Evolutionary conservation across 768 basidiomycete genomes (phyloP), one percentile per base, ranked within the genome.

Genomic region (Nidula microcarpa): DNA sequence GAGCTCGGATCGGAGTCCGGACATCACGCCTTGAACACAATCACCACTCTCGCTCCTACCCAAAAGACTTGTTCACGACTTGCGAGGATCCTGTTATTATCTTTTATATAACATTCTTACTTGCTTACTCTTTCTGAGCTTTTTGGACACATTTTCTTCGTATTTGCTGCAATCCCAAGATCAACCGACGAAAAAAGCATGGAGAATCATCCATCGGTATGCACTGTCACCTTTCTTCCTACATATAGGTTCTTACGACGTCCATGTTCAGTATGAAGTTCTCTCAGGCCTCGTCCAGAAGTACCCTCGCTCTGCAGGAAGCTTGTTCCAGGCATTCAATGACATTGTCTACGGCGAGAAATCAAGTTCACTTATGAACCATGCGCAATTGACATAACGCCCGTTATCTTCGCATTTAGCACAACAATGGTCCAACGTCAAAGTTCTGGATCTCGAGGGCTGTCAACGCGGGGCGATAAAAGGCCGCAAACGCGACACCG

Each of bases 261-360:
- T 46, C 10, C 37, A 18, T 23, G 43, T 9, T 6, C 49, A 84
- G 85, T 76, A 80, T 57, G 58, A 70, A 43, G 69, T 62, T 4
- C 72, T 89, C 30, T 68, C 78, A 8, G 66, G 69, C 3, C 61
- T 83, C 39, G 56, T 86, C 23, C 55, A 60, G 9, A 87, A 84
- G 64, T 91, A 91, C 60, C 88, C 89, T 35, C 73, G 65, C 23
- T 68, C 76, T 13, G 82, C 84, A 2, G 77, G 84, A 10, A 73
- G 78, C 18, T 67, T 91, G 7, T 88, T 90, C 62, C 89, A 91
- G 65, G 76, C 84, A 1, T 90, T 86, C 69, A 91, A 91, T 63
- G 89, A 92, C 54, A 66, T 91, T 33, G 65, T 79, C 5, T 79
- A 82, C 17, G 80, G 89, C 87, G 49, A 50, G 68, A 23, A 23